These are phyloP conservation scores for Angomonas desouzai DNA, from an alignment of 208 protist species.

Conservation along the genomic window DNA sequence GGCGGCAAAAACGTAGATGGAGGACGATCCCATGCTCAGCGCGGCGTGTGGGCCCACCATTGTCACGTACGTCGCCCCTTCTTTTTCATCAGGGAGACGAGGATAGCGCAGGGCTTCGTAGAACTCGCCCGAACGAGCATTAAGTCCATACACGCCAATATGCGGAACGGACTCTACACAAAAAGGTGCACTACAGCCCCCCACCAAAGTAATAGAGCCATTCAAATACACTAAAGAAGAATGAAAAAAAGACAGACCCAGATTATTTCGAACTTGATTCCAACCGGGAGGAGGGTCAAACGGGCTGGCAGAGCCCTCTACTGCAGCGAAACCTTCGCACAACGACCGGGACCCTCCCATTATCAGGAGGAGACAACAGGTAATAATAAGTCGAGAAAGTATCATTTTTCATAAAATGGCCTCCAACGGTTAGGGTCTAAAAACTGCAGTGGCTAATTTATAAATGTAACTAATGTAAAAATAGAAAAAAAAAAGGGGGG, in stretches of 20 bases:
- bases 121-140: background rate
- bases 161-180: background rate
- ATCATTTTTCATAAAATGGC: too few relatives aligned
- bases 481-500: too few relatives aligned
- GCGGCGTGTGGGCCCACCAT: background rate
- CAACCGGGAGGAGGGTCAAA: slow-evolving; percentile 3
- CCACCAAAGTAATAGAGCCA: background rate
- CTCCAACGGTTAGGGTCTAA: too few relatives aligned
- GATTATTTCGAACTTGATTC: background rate
- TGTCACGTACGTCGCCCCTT: background rate
- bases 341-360: too few relatives aligned
- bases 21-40: background rate
- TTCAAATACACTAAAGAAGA: slow-evolving; percentile 5
- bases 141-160: background rate
- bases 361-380: too few relatives aligned
- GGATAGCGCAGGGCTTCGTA: background rate
- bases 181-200: background rate
- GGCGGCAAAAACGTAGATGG: background rate
- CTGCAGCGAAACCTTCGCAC: too few relatives aligned
- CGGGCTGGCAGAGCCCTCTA: background rate
- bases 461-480: too few relatives aligned
- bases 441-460: too few relatives aligned
- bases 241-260: slow-evolving; percentile 1
- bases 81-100: background rate
- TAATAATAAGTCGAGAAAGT: too few relatives aligned